Conservation (phyloP, 768 basidiomycete genomes). For the Amanita rimosa region DNA sequence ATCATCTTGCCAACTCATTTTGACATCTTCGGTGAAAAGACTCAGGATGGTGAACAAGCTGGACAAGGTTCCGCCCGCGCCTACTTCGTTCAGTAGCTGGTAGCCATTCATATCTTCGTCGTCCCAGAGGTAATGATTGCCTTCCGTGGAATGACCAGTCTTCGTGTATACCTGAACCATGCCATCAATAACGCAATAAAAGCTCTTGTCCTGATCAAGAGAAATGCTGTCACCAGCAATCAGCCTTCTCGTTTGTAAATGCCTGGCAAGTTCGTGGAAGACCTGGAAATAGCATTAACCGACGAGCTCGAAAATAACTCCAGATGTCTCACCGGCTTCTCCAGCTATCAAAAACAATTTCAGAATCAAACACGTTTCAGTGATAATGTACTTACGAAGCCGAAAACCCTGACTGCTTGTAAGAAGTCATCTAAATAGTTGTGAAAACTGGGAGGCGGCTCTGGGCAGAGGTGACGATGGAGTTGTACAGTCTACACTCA, state of each 20-base stretch:
- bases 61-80: conserved; percentile 89
- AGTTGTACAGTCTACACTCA: background rate
- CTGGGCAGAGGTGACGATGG: conserved; percentile 18
- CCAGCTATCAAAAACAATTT: conserved; percentile 28
- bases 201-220: conserved; percentile 85
- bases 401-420: conserved; percentile 93
- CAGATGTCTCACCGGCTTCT: conserved; percentile 70
- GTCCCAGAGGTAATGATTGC: conserved; percentile 54
- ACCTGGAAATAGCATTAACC: conserved; percentile 35
- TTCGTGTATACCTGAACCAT: conserved; percentile 87
- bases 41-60: conserved; percentile 95
- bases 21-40: conserved; percentile 91
- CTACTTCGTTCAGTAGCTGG: conserved; percentile 92
- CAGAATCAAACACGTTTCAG: background rate
- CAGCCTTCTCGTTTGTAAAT: conserved; percentile 89
- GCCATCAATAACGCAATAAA: conserved; percentile 99
- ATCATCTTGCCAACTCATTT: conserved; percentile 84
- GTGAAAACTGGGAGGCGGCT: conserved; percentile 72
- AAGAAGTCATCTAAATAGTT: conserved; percentile 97
- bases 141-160: conserved; percentile 39
- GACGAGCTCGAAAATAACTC: background rate
- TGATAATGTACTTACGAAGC: conserved; percentile 48
- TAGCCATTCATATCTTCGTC: conserved; percentile 91
- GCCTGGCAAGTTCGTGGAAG: conserved; percentile 94
- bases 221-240: conserved; percentile 94